Evolutionary conservation across 345 rosid genomes (phyloP).

Genomic region (Toxicodendron radicans): DNA sequence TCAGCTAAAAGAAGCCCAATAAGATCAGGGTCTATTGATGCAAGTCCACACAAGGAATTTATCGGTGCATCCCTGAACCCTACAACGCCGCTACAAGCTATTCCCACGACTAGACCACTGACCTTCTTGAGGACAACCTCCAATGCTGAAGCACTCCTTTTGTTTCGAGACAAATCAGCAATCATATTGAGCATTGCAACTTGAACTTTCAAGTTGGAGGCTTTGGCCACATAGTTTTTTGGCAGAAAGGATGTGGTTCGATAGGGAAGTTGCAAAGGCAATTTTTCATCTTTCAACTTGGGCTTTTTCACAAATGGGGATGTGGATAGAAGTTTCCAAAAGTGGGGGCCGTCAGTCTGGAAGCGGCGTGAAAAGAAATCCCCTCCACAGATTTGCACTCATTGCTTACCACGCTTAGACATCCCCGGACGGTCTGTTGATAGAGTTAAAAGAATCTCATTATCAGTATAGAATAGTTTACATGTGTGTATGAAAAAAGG

Average conservation of each 20-base stretch:
- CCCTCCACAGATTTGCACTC: slow-evolving; percentile 75
- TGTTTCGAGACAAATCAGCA: slow-evolving; percentile 57
- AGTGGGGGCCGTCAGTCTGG: slow-evolving; percentile 64
- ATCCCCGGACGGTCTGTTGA: slow-evolving; percentile 64
- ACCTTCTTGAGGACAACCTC: slow-evolving; percentile 76
- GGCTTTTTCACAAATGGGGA: slow-evolving; percentile 62
- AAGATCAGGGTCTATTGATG: slow-evolving; percentile 80
- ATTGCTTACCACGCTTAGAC: slow-evolving; percentile 54
- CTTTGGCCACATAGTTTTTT: slow-evolving; percentile 64
- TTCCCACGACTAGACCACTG: slow-evolving; percentile 79
- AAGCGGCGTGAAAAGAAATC: slow-evolving; percentile 94
- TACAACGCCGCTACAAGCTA: slow-evolving; percentile 71
- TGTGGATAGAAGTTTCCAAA: slow-evolving; percentile 78
- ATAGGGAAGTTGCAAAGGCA: slow-evolving; percentile 72
- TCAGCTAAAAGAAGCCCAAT: slow-evolving; percentile 90
- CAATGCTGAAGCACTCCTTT: slow-evolving; percentile 69
- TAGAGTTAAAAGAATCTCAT: slow-evolving; percentile 9
- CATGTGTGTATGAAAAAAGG: background rate
- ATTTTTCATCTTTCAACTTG: slow-evolving; percentile 44
- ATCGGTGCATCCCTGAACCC: slow-evolving; percentile 68
- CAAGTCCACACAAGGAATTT: slow-evolving; percentile 73
- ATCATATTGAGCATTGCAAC: slow-evolving; percentile 79
- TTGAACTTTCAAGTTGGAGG: slow-evolving; percentile 75
- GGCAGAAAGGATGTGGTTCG: slow-evolving; percentile 39
- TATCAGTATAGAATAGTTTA: background rate